Base-by-base conservation (phyloP, 1,139 yeast genomes). In the Saccharomycopsis crataegensis region DNA sequence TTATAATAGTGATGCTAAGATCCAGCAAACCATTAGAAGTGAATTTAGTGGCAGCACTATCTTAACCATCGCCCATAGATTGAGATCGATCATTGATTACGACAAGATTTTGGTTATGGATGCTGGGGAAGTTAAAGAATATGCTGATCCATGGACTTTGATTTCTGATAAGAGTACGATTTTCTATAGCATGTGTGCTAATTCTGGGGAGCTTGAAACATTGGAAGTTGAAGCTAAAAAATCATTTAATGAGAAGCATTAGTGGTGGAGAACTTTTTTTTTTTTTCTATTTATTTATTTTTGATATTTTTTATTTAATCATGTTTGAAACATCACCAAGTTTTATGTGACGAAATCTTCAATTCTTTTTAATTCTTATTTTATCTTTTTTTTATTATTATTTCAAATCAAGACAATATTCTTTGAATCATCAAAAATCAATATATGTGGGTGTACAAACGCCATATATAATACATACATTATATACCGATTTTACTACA, bases 51-150 rank as follows among this genome's bases (percentile, higher is more conserved):
- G 73, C 43, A 86, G 95, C 51, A 91, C 98, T 0, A 87, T 93
- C 62, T 76, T 93, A 63, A 91, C 98, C 4, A 91, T 93, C 72
- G 99, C 99, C 7, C 99, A 93, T 68, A 82, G 99, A 72, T 76
- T 93, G 64, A 80, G 96, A 67, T 87, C 97, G 0, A 91, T 93
- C 62, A 86, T 88, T 59, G 98, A 93, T 69, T 91, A 93, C 65
- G 99, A 93, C 66, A 86, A 82, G 71, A 91, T 93, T 60, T 75
- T 91, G 64, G 96, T 93, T n/a, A 81, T 93, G 83, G 97, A 90
- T 69, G 90, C 89, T 5, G 99, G 98, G 62, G 78, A 79, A 63
- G 93, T 89, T n/a, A 84, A 83, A 49, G 98, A 93, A 66, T 91
- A 82, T 64, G 97, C 88, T 56, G 83, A 84, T 62, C 98, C 99